Percentiles rank a stretch among this genome's conserved stretches.
Evolutionary conservation across 2,329 filamentous ascomycete species (phyloP).

Genomic region (Grosmannia huntii): DNA sequence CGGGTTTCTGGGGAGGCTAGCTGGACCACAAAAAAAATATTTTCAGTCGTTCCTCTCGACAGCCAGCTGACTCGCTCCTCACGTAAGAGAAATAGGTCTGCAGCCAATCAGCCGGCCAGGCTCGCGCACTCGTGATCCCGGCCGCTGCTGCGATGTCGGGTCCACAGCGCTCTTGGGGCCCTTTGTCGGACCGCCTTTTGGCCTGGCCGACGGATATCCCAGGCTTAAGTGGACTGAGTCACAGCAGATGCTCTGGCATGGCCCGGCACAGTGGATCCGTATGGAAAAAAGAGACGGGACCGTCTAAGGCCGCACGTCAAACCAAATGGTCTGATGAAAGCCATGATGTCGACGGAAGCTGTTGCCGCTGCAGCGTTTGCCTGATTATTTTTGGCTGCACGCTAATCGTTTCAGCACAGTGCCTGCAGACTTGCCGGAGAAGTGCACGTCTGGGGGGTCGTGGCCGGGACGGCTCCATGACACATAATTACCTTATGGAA

Average conservation of each 20-base stretch:
- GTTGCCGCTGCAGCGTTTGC: not conserved
- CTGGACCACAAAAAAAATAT: not conserved
- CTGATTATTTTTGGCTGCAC: not conserved
- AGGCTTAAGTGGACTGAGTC: not conserved
- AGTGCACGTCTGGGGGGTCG: not conserved
- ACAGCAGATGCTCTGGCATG: not conserved
- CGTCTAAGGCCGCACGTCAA: not conserved
- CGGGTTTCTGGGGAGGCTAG: not conserved
- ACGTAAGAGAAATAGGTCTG: slow-evolving; percentile 4
- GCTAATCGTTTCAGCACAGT: not conserved
- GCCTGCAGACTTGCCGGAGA: not conserved
- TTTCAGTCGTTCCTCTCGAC: not conserved
- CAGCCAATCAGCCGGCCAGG: slow-evolving; percentile 1
- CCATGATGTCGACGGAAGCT: not conserved
- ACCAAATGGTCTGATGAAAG: not conserved
- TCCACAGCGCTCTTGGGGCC: not conserved
- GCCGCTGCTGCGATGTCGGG: slow-evolving; percentile 5
- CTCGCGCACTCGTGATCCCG: slow-evolving; percentile 5
- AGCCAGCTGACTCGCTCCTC: slow-evolving; percentile 6
- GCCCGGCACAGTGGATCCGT: not conserved
- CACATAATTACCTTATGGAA: slow-evolving; percentile 22
- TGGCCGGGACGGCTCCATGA: slow-evolving; percentile 12
- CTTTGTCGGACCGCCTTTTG: not conserved
- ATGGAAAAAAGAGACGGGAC: not conserved
- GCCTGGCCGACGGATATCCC: not conserved